phyloP scores from a whole-genome alignment of 1,284 basidiomycete genomes.

The Microbotryum silenes-acaulis region DNA sequence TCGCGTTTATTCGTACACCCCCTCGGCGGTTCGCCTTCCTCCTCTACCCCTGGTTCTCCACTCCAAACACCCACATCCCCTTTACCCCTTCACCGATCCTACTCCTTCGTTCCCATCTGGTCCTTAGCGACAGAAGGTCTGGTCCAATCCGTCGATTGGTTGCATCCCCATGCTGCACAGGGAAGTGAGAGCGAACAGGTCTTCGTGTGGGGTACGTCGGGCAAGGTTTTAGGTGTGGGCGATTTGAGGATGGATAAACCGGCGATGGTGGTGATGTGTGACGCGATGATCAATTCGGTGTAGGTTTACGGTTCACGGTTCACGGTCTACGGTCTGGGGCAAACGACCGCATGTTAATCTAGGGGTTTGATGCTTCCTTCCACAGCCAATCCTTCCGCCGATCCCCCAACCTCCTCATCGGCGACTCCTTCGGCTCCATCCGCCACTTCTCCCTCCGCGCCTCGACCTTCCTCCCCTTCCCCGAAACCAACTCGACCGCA shows the following conservation, averaged over 20 bases:
- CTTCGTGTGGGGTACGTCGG: conserved; percentile 13
- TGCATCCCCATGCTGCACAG: background rate
- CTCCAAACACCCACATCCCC: background rate
- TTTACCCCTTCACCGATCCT: background rate
- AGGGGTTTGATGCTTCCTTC: no score
- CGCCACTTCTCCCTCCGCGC: conserved; percentile 14
- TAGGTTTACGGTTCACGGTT: background rate
- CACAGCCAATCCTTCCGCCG: conserved; percentile 10
- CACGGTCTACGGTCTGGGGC: no score
- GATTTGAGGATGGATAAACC: conserved; percentile 16
- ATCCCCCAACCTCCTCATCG: conserved; percentile 7
- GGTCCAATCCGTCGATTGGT: conserved; percentile 10
- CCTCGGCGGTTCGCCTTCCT: background rate
- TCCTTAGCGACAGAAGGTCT: conserved; percentile 4
- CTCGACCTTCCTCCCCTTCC: background rate
- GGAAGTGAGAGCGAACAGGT: conserved; percentile 2
- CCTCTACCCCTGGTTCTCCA: background rate
- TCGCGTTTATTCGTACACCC: conserved; percentile 5
- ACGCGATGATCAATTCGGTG: conserved; percentile 15
- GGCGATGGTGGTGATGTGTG: background rate
- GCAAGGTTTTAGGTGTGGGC: conserved; percentile 4
- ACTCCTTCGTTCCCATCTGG: conserved; percentile 1
- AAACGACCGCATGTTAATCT: no score
- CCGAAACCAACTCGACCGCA: background rate
- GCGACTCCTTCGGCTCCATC: conserved; percentile 7